Evolutionary conservation across 345 rosid genomes (phyloP).

Genomic region (Leavenworthia alabamica): DNA sequence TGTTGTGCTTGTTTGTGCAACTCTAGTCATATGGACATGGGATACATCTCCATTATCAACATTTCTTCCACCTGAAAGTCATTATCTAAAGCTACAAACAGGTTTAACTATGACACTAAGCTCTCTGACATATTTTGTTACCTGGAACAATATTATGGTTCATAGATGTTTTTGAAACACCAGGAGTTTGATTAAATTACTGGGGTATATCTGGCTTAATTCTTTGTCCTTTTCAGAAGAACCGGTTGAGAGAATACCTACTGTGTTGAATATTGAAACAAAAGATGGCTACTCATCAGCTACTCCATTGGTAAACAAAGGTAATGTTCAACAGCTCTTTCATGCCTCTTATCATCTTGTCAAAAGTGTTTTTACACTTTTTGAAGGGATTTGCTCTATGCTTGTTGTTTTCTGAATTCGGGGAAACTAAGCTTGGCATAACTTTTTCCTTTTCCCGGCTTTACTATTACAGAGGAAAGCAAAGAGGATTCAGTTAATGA

Average conservation of each 20-base stretch:
- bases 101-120: constrained; percentile 46
- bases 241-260: constrained; percentile 9
- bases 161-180: not conserved
- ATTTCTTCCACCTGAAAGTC: constrained; percentile 43
- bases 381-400: not conserved
- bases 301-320: constrained; percentile 15
- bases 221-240: constrained; percentile 23
- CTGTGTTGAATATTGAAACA: not conserved
- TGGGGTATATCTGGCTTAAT: constrained; percentile 8
- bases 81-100: constrained; percentile 37
- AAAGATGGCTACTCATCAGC: constrained; percentile 22
- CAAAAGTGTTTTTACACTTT: not conserved
- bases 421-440: constrained; percentile 2
- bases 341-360: not conserved
- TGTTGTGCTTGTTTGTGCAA: constrained; percentile 47
- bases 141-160: constrained; percentile 1
- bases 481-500: not conserved
- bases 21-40: constrained; percentile 57
- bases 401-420: not conserved
- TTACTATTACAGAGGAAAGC: constrained; percentile 6
- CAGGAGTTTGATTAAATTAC: not conserved
- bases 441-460: not conserved
- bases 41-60: constrained; percentile 42
- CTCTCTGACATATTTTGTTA: not conserved
- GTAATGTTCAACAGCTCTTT: constrained; percentile 12